phyloP scores from a whole-genome alignment of 2,329 filamentous ascomycete species.

The Neonectria sp. region DNA sequence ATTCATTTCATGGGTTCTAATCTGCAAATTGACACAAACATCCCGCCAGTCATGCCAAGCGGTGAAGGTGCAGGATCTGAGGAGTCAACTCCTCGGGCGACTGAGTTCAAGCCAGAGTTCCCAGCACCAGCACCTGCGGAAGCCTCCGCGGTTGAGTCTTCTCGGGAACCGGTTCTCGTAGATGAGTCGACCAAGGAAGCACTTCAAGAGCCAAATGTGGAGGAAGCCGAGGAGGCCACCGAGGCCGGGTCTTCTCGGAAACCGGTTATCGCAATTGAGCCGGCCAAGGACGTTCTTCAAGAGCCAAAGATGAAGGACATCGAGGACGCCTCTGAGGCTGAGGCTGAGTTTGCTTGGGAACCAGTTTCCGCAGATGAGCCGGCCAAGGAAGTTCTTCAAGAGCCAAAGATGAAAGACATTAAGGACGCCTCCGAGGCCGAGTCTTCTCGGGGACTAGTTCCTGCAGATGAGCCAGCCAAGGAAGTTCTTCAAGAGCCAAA shows the following conservation, averaged over 20 bases:
- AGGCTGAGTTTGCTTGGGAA: slow-evolving; percentile 16
- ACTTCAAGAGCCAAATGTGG: neutral
- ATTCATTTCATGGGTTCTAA: slow-evolving; percentile 39
- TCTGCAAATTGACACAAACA: slow-evolving; percentile 60
- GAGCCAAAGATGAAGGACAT: neutral
- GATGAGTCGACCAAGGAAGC: slow-evolving; percentile 2
- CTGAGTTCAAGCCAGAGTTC: slow-evolving; percentile 57
- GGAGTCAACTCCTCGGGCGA: slow-evolving; percentile 79
- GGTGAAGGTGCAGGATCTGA: slow-evolving; percentile 72
- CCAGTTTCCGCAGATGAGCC: neutral
- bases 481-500: neutral
- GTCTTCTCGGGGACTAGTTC: slow-evolving; percentile 14
- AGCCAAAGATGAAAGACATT: neutral
- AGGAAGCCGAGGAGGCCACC: neutral
- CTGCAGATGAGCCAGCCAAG: slow-evolving; percentile 7
- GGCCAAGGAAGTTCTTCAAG: neutral
- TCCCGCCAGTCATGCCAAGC: slow-evolving; percentile 49
- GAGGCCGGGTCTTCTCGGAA: slow-evolving; percentile 14
- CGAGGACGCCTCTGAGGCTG: slow-evolving; percentile 6
- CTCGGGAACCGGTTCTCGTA: slow-evolving; percentile 6
- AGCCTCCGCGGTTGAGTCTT: neutral
- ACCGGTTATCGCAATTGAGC: neutral
- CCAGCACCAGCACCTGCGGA: slow-evolving; percentile 28
- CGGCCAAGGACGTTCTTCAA: slow-evolving; percentile 1
- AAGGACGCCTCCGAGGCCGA: neutral